Evolutionary conservation across 202 grass and related monocot species (phyloP).

Genomic region (Setaria viridis): DNA sequence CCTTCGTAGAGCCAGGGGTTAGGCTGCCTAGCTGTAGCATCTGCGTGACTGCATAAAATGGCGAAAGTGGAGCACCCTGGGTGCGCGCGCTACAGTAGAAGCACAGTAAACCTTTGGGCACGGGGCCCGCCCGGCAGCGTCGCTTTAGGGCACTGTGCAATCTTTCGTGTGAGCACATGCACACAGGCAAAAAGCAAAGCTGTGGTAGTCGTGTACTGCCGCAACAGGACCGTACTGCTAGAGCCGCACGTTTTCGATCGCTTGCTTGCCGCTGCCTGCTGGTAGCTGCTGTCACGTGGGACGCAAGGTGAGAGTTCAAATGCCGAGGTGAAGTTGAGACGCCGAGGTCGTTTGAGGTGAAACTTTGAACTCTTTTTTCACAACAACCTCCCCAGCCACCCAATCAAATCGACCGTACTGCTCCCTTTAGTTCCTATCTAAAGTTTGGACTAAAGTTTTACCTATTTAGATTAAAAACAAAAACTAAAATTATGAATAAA

Average conservation of each 20-base stretch:
- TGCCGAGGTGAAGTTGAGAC: not conserved
- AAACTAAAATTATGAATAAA: no score
- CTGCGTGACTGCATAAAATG: not conserved
- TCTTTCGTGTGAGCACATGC: slow-evolving; percentile 48
- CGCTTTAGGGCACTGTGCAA: slow-evolving; percentile 18
- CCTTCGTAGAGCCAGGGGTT: not conserved
- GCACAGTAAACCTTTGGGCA: not conserved
- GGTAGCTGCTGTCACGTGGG: not conserved
- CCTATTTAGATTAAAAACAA: no score
- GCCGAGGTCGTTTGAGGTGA: not conserved
- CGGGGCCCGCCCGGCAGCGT: not conserved
- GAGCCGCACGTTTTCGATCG: slow-evolving; percentile 36
- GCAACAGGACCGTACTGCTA: not conserved
- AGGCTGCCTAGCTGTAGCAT: slow-evolving; percentile 12
- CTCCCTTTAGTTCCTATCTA: no score
- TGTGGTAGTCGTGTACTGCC: not conserved
- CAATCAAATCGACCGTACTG: no score
- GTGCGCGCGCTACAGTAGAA: slow-evolving; percentile 21
- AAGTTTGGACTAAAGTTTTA: no score
- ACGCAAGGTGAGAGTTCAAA: not conserved
- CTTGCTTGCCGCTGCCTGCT: not conserved
- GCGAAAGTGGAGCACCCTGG: slow-evolving; percentile 10
- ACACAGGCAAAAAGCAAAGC: not conserved
- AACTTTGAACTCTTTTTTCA: not conserved
- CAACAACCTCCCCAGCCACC: no score